Evolutionary conservation across 1,284 basidiomycete species (phyloP), one percentile per base, ranked within the genome.

Genomic region (Cutaneotrichosporon arboriforme): DNA sequence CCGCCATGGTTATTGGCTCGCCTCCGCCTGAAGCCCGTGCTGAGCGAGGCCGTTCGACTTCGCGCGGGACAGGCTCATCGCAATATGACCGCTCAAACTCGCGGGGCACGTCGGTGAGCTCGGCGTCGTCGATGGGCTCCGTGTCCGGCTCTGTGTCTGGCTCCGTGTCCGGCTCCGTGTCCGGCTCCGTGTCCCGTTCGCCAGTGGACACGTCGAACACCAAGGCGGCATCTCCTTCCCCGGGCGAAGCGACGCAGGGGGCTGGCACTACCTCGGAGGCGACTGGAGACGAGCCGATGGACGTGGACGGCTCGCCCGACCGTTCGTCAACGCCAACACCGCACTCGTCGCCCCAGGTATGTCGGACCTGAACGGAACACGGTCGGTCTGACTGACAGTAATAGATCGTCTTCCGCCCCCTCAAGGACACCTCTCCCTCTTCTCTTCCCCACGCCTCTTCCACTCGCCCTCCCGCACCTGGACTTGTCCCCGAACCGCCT

Each of bases 331-430:
- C 75, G 8, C 75, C 74, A 9, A 76, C 75, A 3, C 74, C 75
- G 2, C 74, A 76, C 60, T 76, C 74, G n/a, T 75, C 73, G 36
- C 75, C 75, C 31, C 70, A 74, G 58, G 75, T 77, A 57, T 66
- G 74, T 67, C 17, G 36, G 37, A 40, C 31, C 18, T 31, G 53
- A 53, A 46, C 26, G 37, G 47, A 23, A 43, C 51, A 53, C 43
- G 31, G 35, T 35, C 43, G 43, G 43, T 57, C 59, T 57, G 54
- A 60, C 59, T 59, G 55, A 58, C 56, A 64, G 60, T 51, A 59
- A 40, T 63, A 74, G 72, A 72, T 74, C 51, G 61, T 68, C 13
- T 63, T 73, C 35, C 67, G 71, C 34, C 67, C 67, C 9, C 49
- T 74, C 39, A 64, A 68, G 58, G 70, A 74, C 52, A 71, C 72